A percentile compares a stretch with the other conserved stretches of the same genome.
Evolutionary conservation across 225 moss, liverwort and hornwort species (phyloP).

Genomic region (Anthoceros angustus): DNA sequence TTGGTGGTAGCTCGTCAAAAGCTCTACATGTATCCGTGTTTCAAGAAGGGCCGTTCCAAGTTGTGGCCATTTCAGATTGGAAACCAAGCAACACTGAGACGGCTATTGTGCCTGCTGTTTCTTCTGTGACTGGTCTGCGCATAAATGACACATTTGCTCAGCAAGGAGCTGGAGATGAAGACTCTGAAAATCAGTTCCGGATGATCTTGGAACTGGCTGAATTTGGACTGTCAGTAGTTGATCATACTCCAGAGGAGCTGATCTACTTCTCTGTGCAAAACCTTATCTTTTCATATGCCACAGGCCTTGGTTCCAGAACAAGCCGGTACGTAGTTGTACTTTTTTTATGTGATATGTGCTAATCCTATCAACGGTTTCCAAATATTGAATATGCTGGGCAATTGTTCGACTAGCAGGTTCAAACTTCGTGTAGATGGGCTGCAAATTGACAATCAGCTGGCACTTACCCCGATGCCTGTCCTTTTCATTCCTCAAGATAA

Average conservation of each 20-base stretch:
- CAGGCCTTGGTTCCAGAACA: slow-evolving; percentile 80
- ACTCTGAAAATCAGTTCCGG: slow-evolving; percentile 70
- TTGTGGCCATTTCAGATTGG: slow-evolving; percentile 67
- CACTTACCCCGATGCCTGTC: slow-evolving; percentile 82
- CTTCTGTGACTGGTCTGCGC: slow-evolving; percentile 21
- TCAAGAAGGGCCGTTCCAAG: slow-evolving; percentile 54
- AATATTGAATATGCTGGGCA: not conserved
- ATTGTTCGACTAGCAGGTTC: slow-evolving; percentile 26
- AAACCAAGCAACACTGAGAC: slow-evolving; percentile 41
- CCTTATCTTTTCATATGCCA: slow-evolving; percentile 69
- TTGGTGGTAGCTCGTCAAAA: slow-evolving; percentile 38
- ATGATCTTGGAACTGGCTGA: slow-evolving; percentile 75
- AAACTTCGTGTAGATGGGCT: slow-evolving; percentile 76
- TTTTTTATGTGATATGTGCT: not conserved
- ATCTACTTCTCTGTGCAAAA: slow-evolving; percentile 85
- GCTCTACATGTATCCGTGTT: slow-evolving; percentile 52
- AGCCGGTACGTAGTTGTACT: slow-evolving; percentile 34
- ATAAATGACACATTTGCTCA: slow-evolving; percentile 15
- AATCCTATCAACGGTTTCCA: not conserved
- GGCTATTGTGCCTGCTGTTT: slow-evolving; percentile 27
- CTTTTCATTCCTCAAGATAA: slow-evolving; percentile 80
- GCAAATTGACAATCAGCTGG: slow-evolving; percentile 83
- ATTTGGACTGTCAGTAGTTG: slow-evolving; percentile 83
- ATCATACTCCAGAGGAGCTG: slow-evolving; percentile 92
- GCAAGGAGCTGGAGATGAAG: slow-evolving; percentile 21